Conservation (phyloP, 495 filamentous ascomycete genomes). For the Tuber borchii region DNA sequence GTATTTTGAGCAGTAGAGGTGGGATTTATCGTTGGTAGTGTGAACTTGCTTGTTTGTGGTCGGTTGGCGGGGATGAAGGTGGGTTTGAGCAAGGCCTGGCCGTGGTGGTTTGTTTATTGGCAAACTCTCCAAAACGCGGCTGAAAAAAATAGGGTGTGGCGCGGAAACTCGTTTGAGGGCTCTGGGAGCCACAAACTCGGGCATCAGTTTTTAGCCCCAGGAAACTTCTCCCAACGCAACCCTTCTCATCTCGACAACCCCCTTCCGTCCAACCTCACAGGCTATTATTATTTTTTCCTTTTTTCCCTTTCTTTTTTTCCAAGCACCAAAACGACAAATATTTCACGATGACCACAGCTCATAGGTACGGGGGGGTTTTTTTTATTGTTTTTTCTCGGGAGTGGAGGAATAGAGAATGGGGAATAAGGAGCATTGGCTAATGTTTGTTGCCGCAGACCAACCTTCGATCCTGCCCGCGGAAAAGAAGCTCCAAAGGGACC, state of each 20-base stretch:
- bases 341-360: constrained; percentile 62
- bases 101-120: neutral
- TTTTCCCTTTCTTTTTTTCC: neutral
- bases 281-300: neutral
- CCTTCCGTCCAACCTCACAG: constrained; percentile 5
- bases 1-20: constrained; percentile 16
- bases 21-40: neutral
- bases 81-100: neutral
- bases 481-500: constrained; percentile 91
- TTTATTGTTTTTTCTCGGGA: neutral
- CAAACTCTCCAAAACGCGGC: neutral
- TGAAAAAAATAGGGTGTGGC: neutral
- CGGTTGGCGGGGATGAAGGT: constrained; percentile 2
- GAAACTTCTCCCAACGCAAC: neutral
- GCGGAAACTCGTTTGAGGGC: neutral
- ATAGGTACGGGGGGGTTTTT: constrained; percentile 36
- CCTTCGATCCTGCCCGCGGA: constrained; percentile 88
- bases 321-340: neutral
- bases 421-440: constrained; percentile 36
- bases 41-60: constrained; percentile 12
- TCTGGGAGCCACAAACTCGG: neutral
- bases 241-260: constrained; percentile 3
- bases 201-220: neutral
- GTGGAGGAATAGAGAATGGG: neutral
- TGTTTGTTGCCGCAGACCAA: constrained; percentile 60